These are phyloP conservation scores for Chlorencoelia australis DNA, from an alignment of 2,329 filamentous ascomycete species.

Conservation along the genomic window DNA sequence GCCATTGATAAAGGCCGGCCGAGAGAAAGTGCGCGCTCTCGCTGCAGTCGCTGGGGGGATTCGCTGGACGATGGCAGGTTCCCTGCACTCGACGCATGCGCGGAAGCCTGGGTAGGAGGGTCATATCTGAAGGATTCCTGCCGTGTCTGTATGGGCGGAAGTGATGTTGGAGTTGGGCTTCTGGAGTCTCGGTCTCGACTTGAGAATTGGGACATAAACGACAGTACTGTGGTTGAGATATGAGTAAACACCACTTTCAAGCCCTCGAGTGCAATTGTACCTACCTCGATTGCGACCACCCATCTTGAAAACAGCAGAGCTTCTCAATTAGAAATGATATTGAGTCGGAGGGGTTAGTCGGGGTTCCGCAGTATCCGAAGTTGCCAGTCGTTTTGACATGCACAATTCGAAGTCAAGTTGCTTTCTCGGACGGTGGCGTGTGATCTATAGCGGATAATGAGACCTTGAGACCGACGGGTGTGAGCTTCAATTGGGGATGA, in stretches of 20 bases:
- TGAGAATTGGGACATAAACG: constrained; percentile 79
- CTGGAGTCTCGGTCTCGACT: constrained; percentile 32
- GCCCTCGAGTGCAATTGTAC: constrained; percentile 9
- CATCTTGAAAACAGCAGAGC: no score
- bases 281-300: constrained; percentile 27
- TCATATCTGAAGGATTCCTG: constrained; percentile 15
- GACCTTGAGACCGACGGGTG: no score
- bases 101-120: constrained; percentile 30
- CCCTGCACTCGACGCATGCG: background rate
- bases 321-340: no score
- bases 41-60: constrained; percentile 1
- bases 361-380: no score
- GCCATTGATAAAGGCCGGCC: constrained; percentile 81
- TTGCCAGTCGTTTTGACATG: no score
- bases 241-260: constrained; percentile 1
- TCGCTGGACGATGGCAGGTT: background rate
- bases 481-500: no score
- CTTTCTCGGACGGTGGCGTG: no score
- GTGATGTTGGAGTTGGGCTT: constrained; percentile 25
- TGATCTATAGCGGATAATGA: no score
- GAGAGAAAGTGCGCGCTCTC: constrained; percentile 35
- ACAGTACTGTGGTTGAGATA: constrained; percentile 51
- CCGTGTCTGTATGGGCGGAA: constrained; percentile 10
- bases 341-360: no score
- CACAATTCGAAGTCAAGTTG: no score